A percentile compares a stretch with the other conserved stretches of the same genome.
Conservation (phyloP, 305 asterid genomes). For the Salvia sclarea region DNA sequence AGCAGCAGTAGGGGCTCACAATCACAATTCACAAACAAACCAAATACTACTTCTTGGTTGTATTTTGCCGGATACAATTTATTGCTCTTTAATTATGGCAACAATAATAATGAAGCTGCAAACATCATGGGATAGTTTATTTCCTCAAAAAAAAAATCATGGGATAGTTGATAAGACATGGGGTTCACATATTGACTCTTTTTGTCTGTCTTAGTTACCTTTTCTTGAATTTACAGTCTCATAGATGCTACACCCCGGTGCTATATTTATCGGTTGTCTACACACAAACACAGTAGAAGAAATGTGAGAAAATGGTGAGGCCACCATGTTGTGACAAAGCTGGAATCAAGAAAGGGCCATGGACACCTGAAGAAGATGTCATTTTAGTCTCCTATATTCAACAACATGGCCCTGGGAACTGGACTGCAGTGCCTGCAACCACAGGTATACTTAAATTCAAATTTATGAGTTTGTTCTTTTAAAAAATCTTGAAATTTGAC, state of each 20-base stretch:
- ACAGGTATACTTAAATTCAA: conserved; percentile 57
- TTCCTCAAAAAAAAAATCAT: too few relatives aligned
- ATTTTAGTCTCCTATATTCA: conserved; percentile 72
- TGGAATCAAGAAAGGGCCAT: conserved; percentile 85
- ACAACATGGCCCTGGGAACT: conserved; percentile 87
- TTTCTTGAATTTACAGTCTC: background rate
- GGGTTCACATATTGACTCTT: too few relatives aligned
- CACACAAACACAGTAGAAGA: background rate
- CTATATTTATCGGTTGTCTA: background rate
- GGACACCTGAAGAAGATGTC: conserved; percentile 94
- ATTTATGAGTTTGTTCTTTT: background rate
- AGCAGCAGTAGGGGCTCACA: conserved; percentile 28
- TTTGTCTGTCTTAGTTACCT: too few relatives aligned
- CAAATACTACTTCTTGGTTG: conserved; percentile 7
- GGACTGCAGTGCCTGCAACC: conserved; percentile 73
- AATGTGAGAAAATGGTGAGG: conserved; percentile 56
- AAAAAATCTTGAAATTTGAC: background rate
- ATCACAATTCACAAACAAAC: background rate
- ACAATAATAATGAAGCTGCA: conserved; percentile 22
- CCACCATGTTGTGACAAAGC: conserved; percentile 76
- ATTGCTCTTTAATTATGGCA: conserved; percentile 32
- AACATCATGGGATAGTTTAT: too few relatives aligned
- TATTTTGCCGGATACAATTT: background rate
- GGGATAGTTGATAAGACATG: too few relatives aligned
- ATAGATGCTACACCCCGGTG: background rate